Conservation (phyloP, 2,329 filamentous ascomycete genomes). For the Colletotrichum ledebouriae region DNA sequence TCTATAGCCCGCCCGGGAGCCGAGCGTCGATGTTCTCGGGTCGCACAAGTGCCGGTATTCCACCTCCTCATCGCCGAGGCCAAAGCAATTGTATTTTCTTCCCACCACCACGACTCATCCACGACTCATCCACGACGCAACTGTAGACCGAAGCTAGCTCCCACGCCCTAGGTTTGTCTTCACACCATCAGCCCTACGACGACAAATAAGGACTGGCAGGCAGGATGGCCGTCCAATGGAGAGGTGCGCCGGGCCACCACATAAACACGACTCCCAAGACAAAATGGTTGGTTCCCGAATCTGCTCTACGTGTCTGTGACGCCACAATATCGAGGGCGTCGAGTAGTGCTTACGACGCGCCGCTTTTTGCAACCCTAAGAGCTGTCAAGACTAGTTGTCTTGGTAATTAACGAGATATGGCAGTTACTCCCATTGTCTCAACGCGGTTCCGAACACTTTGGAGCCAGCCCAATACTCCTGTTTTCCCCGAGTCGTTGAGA, state of each 20-base stretch:
- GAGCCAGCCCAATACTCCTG: background rate
- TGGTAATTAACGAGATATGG: background rate
- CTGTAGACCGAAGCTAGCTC: background rate
- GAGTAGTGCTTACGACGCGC: constrained; percentile 2
- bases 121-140: constrained; percentile 8
- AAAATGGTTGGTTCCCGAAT: constrained; percentile 12
- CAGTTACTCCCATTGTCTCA: constrained; percentile 11
- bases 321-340: constrained; percentile 22
- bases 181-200: constrained; percentile 29
- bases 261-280: background rate
- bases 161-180: constrained; percentile 21
- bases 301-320: constrained; percentile 30
- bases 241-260: background rate
- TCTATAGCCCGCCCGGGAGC: background rate
- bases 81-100: background rate
- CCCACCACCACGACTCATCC: background rate
- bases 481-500: background rate
- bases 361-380: constrained; percentile 1
- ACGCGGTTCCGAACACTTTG: background rate
- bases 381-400: background rate
- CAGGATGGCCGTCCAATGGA: background rate
- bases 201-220: constrained; percentile 9
- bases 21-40: background rate
- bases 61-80: background rate
- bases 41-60: constrained; percentile 9